Percentiles rank a stretch among this genome's conserved stretches.
These are phyloP conservation scores for Evernia prunastri DNA, from an alignment of 495 filamentous ascomycete genomes.

Conservation along the genomic window DNA sequence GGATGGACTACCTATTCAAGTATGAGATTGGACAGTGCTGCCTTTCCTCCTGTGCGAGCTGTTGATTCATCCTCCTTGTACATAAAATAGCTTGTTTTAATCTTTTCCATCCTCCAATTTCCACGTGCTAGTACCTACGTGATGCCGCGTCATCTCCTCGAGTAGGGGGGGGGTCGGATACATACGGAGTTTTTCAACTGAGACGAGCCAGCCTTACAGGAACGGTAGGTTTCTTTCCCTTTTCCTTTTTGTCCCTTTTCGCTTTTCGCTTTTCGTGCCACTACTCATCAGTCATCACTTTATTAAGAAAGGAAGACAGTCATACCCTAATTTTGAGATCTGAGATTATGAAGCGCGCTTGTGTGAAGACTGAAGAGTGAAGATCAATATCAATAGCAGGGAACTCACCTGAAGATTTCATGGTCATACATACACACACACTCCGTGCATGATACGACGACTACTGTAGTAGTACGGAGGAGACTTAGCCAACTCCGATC, in stretches of 20 bases:
- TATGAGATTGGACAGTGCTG: constrained; percentile 11
- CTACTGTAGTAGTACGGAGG: no score
- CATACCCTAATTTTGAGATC: neutral
- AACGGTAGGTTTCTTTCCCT: no score
- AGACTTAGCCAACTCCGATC: neutral
- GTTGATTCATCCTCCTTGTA: no score
- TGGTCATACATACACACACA: no score
- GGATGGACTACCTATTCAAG: no score
- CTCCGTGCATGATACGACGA: no score
- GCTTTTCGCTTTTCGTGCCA: neutral
- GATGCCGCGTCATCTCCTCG: constrained; percentile 19
- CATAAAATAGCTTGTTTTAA: no score
- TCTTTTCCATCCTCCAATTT: neutral
- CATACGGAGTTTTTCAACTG: neutral
- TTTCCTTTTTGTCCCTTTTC: no score
- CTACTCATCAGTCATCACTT: neutral
- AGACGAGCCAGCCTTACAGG: neutral
- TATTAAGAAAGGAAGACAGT: neutral
- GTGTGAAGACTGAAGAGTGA: no score
- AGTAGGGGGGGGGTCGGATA: no score
- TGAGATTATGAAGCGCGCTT: neutral
- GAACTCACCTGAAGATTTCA: neutral
- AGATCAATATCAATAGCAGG: no score
- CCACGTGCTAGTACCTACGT: neutral
- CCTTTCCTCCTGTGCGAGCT: no score